phyloP scores from a whole-genome alignment of 176 grass and related monocot species.

The Puccinellia tenuiflora region DNA sequence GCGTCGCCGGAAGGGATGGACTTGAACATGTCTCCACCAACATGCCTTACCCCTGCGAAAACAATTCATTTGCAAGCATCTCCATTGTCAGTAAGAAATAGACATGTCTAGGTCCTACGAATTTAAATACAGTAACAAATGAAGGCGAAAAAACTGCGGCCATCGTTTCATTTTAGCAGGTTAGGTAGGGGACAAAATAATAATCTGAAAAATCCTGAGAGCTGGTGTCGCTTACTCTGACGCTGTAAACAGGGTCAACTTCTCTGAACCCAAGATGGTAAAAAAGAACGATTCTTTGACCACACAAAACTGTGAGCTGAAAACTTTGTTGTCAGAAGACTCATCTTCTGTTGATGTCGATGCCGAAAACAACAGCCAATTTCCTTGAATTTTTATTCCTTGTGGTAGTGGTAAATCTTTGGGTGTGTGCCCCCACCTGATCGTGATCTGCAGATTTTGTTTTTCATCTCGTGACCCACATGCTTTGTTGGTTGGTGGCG shows the following conservation, averaged over 20 bases:
- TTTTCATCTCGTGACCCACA: background rate
- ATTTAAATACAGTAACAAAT: background rate
- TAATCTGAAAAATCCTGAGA: background rate
- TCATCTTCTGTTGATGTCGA: background rate
- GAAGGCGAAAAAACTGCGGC: background rate
- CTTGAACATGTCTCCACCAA: slow-evolving; percentile 86
- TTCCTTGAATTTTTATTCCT: too few relatives aligned
- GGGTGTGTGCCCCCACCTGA: background rate
- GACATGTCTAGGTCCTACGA: background rate
- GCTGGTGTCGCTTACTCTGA: too few relatives aligned
- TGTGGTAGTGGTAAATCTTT: background rate
- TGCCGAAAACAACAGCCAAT: background rate
- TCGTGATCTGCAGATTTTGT: background rate
- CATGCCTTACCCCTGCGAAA: slow-evolving; percentile 53
- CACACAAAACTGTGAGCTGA: background rate
- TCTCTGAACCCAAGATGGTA: background rate
- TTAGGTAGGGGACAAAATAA: background rate
- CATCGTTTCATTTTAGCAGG: background rate
- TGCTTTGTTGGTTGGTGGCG: background rate
- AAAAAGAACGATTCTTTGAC: background rate
- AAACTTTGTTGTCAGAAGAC: background rate
- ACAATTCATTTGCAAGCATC: background rate
- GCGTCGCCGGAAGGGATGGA: slow-evolving; percentile 70
- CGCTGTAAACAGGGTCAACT: background rate
- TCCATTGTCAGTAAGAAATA: background rate